A percentile compares a stretch with the other conserved stretches of the same genome.
phyloP scores from a whole-genome alignment of 108 stramenopile species.

The Conticribra guillardii region DNA sequence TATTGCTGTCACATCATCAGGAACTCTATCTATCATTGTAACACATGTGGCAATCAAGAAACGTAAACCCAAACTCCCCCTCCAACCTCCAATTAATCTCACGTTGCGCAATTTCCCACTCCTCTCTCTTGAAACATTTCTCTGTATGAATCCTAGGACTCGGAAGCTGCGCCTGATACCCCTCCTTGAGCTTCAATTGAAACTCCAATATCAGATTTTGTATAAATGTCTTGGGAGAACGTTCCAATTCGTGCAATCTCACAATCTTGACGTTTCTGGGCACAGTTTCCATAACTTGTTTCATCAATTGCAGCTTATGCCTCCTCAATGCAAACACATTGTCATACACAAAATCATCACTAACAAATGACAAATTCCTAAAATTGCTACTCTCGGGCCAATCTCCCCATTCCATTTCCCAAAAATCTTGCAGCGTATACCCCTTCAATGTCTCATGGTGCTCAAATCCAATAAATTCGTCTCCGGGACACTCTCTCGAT shows the following conservation, averaged over 20 bases:
- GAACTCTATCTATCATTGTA: too few species aligned
- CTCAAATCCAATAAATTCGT: conserved; percentile 31
- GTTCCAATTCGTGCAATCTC: conserved; percentile 45
- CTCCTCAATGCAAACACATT: conserved; percentile 42
- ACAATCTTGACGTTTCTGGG: conserved; percentile 50
- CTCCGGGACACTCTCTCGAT: conserved; percentile 13
- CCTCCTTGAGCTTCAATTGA: conserved; percentile 28
- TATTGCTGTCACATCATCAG: too few species aligned
- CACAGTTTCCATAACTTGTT: conserved; percentile 33
- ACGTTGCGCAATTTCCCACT: conserved; percentile 43
- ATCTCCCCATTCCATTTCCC: conserved; percentile 39
- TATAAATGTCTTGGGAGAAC: conserved; percentile 45
- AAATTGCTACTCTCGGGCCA: conserved; percentile 39
- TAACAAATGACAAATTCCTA: conserved; percentile 38
- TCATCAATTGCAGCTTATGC: conserved; percentile 43
- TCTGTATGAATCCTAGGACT: conserved; percentile 39
- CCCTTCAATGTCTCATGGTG: conserved; percentile 1
- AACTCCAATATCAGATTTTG: conserved; percentile 39
- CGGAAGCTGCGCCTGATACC: conserved; percentile 16
- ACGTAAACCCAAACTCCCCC: background rate
- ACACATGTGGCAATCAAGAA: background rate
- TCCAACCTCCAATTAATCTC: conserved; percentile 18
- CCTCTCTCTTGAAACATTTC: conserved; percentile 37
- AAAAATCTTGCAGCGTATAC: conserved; percentile 26
- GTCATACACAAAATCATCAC: conserved; percentile 29